Conservation (phyloP, 2,329 filamentous ascomycete species). For the Ascochyta koolunga region DNA sequence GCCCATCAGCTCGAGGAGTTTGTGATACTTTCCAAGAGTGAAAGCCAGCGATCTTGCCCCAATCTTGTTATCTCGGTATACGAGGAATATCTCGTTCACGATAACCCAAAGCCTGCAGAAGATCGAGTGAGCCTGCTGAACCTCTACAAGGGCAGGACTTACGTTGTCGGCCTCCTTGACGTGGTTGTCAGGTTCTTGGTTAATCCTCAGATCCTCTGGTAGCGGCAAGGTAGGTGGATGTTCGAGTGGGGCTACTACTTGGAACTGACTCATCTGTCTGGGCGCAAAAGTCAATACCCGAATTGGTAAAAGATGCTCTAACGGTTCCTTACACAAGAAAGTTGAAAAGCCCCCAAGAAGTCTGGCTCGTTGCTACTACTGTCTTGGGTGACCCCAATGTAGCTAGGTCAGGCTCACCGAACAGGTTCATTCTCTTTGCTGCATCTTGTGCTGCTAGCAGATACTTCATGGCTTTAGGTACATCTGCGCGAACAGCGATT, state of each 20-base stretch:
- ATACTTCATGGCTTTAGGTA: constrained; percentile 10
- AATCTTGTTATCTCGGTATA: constrained; percentile 14
- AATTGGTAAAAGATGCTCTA: not conserved
- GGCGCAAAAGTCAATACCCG: constrained; percentile 9
- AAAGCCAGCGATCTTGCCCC: constrained; percentile 15
- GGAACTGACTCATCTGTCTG: constrained; percentile 18
- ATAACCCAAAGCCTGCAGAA: constrained; percentile 17
- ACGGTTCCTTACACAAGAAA: constrained; percentile 16
- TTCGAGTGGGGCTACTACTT: constrained; percentile 10
- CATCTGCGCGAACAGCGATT: constrained; percentile 15
- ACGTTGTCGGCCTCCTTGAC: not conserved
- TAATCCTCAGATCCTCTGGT: constrained; percentile 2
- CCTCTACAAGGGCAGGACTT: constrained; percentile 3
- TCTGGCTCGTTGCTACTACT: constrained; percentile 12
- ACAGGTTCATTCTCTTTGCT: constrained; percentile 14
- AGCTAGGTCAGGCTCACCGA: constrained; percentile 10
- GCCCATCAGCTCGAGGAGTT: constrained; percentile 7
- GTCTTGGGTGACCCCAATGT: constrained; percentile 2
- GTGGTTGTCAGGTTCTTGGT: not conserved
- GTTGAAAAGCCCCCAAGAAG: constrained; percentile 20
- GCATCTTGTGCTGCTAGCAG: constrained; percentile 9
- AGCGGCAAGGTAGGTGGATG: constrained; percentile 15
- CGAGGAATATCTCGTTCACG: constrained; percentile 14
- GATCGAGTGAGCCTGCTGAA: constrained; percentile 9
- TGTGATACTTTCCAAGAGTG: constrained; percentile 17